phyloP scores from a whole-genome alignment of 2,329 filamentous ascomycete species.

The Fusarium succisae region DNA sequence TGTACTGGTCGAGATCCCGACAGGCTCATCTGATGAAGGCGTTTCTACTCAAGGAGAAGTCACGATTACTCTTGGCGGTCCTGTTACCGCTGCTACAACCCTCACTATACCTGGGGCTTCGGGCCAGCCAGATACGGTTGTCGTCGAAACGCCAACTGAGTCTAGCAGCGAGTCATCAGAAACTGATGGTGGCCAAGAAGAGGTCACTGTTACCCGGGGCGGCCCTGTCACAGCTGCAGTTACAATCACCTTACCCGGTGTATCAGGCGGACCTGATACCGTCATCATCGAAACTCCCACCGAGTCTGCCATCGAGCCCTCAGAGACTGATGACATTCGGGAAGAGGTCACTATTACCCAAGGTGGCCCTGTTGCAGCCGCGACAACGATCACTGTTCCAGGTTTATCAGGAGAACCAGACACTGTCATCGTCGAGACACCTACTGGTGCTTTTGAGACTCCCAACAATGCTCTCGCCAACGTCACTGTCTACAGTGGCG shows the following conservation, averaged over 20 bases:
- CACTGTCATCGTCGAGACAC: neutral
- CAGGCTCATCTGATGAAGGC: rapidly evolving
- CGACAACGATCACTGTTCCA: neutral
- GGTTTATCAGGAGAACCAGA: neutral
- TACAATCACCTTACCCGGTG: neutral
- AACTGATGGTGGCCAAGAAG: rapidly evolving
- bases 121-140: neutral
- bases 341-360: neutral
- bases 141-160: neutral
- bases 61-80: neutral
- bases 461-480: neutral
- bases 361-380: neutral
- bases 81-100: neutral
- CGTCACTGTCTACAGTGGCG: slow-evolving; percentile 7
- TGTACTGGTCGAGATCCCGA: slow-evolving; percentile 4
- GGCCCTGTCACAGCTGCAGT: neutral
- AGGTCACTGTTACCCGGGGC: neutral
- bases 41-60: neutral
- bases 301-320: neutral
- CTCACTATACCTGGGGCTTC: neutral
- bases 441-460: neutral
- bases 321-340: neutral
- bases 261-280: neutral
- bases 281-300: neutral
- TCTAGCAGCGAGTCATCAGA: neutral